Base-by-base conservation (phyloP, 768 basidiomycete species). In the Amanita brunnescens region DNA sequence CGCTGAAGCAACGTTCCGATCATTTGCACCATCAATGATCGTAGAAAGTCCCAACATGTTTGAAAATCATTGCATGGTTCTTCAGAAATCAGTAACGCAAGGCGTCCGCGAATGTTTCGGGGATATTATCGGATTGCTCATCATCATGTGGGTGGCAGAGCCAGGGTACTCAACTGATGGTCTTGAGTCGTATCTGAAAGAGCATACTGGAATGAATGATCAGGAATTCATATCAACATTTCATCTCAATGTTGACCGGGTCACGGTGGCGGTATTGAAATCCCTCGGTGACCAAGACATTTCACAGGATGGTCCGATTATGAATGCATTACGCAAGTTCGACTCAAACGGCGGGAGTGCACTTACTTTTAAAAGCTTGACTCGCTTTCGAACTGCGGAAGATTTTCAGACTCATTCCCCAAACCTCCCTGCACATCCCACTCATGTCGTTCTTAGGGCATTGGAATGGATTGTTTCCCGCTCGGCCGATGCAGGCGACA, bases 231-330 rank as follows among this genome's bases (percentile, higher is more conserved):
- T 62, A 1, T 57, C 65, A 4, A 65, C 63, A 33, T 63, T 64
- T 64, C 23, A 54, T 49, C 26, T 37, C 53, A 21, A 79, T 48
- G 65, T 79, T 24, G 86, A 87, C 58, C 67, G 70, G 16, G 75
- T 91, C 35, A 70, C 79, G 13, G 67, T 73, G 6, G 72, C 78
- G 32, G 74, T 89, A 35, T 63, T 92, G 7, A 76, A 78, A 9
- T 76, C 78, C 7, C 64, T 90, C 5, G 76, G 76, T 5, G 89
- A 91, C 48, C 83, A 85, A 56, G 83, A 89, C 57, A 76, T 75
- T 53, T 71, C 75, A 2, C 60, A 65, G 6, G 62, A 70, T 5
- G 82, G 83, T 5, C 62, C 71, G 0, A 82, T 91, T 43, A 56
- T 62, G 18, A 47, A 61, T 7, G 71, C 72, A 16, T 64, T 91